Base-by-base conservation (phyloP, 768 basidiomycete genomes). In the Gautieria morchelliformis region DNA sequence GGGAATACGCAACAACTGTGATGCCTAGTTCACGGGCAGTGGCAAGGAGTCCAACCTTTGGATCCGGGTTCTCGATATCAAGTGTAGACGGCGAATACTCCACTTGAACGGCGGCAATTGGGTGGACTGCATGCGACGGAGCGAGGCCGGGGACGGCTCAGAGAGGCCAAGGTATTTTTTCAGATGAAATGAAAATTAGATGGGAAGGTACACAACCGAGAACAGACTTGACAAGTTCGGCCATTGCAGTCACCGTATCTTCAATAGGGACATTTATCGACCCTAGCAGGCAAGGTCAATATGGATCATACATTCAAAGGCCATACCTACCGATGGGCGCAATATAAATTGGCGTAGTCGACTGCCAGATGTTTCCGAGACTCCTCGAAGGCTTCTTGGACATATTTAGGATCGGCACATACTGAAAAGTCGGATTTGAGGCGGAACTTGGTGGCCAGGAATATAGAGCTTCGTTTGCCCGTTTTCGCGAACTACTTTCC, bases 361-460 rank as follows among this genome's bases (percentile, higher is more conserved):
- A 78, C 71, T 8, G 74, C 74, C 30, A 82, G 66, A 22, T 66
- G 44, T 49, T 53, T 58, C 35, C 60, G 49, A 9, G 78, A 78
- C 53, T 56, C 68, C 17, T 76, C 68, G 39, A 74, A 50, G 0
- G 71, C 66, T 44, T 71, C 62, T 4, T 66, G 68, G 11, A 75
- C 72, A 55, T 78, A 76, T 55, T 74, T 68, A 0, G 74, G 70
- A 15, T 72, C 70, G 24, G 72, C 75, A 24, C 70, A 27, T 55
- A 58, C 74, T 49, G 59, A 71, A 53, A n/a, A 30, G 27, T 27
- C 32, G 5, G 62, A 53, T 35, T 22, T 2, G 15, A 30, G 33
- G 15, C 78, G 78, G 47, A 78, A 79, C 65, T 86, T 85, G 20
- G 82, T 84, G 2, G 82, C 82, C 19, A 86, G 72, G 68, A 84